Evolutionary conservation across 768 basidiomycete species (phyloP).

Genomic region (Paxillus involutus): DNA sequence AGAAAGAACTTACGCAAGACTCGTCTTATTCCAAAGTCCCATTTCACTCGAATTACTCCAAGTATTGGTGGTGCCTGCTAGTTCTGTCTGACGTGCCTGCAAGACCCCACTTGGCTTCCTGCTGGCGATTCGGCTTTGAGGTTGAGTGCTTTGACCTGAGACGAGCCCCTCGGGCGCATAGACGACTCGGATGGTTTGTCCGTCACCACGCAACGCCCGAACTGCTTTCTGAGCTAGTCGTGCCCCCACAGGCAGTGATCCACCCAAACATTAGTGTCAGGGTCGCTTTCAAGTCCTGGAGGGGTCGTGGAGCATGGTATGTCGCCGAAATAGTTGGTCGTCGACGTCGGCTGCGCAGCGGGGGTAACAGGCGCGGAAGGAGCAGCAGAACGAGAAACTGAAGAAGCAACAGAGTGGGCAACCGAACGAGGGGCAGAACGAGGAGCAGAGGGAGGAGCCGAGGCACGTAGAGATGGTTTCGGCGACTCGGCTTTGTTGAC

Average conservation of each 20-base stretch:
- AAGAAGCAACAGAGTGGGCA: too few relatives aligned
- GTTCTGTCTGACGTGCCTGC: too few relatives aligned
- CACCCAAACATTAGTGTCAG: slow-evolving; percentile 30
- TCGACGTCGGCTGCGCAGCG: slow-evolving; percentile 6
- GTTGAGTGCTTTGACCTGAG: slow-evolving; percentile 12
- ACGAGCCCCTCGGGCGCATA: slow-evolving; percentile 27
- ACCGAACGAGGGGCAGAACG: too few relatives aligned
- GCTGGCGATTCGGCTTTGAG: slow-evolving; percentile 24
- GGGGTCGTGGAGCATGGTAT: slow-evolving; percentile 27
- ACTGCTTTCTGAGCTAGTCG: slow-evolving; percentile 15
- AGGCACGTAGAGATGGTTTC: slow-evolving; percentile 16
- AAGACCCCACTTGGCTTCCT: slow-evolving; percentile 27
- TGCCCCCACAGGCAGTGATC: too few relatives aligned
- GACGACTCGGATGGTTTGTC: slow-evolving; percentile 24
- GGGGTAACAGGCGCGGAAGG: slow-evolving; percentile 26
- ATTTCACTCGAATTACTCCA: too few relatives aligned
- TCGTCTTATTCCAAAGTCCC: too few relatives aligned
- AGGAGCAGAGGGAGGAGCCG: slow-evolving; percentile 14
- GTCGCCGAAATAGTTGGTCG: slow-evolving; percentile 22
- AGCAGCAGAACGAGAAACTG: not conserved
- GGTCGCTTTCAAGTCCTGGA: slow-evolving; percentile 9
- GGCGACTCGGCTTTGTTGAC: slow-evolving; percentile 18
- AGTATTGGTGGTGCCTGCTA: too few relatives aligned
- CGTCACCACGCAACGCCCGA: slow-evolving; percentile 17
- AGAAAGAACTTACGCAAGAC: too few relatives aligned